These are phyloP conservation scores for Persicaria tinctoria DNA, from an alignment of 148 eudicot genomes.

Conservation along the genomic window DNA sequence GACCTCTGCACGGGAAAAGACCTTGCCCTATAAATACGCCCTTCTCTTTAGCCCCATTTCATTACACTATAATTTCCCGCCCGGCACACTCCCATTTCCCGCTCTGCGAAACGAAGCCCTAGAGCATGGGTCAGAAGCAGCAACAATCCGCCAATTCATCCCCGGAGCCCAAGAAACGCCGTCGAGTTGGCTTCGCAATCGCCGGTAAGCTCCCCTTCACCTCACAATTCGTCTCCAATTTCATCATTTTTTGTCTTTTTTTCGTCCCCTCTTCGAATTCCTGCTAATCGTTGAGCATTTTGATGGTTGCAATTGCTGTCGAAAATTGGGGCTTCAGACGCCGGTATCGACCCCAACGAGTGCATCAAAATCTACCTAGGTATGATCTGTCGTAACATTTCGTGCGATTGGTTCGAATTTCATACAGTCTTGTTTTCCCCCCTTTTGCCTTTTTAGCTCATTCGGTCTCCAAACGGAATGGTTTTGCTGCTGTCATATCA, in stretches of 20 bases:
- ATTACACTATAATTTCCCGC: slow-evolving; percentile 42
- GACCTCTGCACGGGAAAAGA: background rate
- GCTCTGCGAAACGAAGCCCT: slow-evolving; percentile 61
- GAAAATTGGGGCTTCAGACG: slow-evolving; percentile 31
- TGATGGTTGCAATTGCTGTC: background rate
- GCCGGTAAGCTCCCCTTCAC: slow-evolving; percentile 31
- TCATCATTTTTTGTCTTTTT: background rate
- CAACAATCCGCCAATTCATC: slow-evolving; percentile 42
- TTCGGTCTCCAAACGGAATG: background rate
- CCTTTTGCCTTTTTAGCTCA: background rate
- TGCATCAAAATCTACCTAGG: slow-evolving; percentile 81
- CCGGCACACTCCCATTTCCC: slow-evolving; percentile 36
- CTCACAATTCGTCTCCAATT: background rate
- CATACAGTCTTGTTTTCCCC: background rate
- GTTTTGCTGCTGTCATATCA: background rate
- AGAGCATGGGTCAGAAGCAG: slow-evolving; percentile 66
- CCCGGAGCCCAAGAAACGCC: slow-evolving; percentile 65
- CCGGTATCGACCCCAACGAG: slow-evolving; percentile 68
- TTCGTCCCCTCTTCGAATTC: background rate
- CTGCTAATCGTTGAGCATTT: background rate
- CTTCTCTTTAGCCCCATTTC: background rate
- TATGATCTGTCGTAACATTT: slow-evolving; percentile 17
- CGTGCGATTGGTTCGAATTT: background rate
- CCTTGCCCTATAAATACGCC: background rate
- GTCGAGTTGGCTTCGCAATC: slow-evolving; percentile 57